Evolutionary conservation across 106 monocot genomes (phyloP).

Genomic region (Allium cepa): DNA sequence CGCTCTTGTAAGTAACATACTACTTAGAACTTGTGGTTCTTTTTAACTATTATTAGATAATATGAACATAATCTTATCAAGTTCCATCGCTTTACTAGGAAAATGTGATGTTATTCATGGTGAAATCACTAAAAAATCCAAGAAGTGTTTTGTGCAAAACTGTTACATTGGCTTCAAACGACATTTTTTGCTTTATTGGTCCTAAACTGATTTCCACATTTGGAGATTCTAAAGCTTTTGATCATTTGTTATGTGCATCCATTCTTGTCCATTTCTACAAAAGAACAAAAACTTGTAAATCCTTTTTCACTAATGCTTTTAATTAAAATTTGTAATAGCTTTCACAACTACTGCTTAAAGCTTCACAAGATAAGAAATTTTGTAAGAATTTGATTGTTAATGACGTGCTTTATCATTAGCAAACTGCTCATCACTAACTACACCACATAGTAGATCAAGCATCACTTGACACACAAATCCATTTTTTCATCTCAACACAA

Average conservation of each 20-base stretch:
- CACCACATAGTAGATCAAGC: no score
- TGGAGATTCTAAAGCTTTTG: constrained; percentile 31
- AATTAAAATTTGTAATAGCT: constrained; percentile 18
- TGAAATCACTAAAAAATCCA: constrained; percentile 77
- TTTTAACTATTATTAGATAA: background rate
- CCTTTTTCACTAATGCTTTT: background rate
- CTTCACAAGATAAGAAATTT: no score
- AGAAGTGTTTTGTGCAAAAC: constrained; percentile 85
- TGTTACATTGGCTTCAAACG: constrained; percentile 65
- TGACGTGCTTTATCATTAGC: no score
- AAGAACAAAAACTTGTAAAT: background rate
- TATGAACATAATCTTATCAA: background rate
- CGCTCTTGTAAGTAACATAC: constrained; percentile 48
- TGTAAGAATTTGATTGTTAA: no score
- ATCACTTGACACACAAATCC: no score
- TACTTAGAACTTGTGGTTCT: background rate
- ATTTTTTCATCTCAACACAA: no score
- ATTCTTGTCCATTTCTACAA: background rate
- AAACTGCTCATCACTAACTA: no score
- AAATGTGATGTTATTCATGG: constrained; percentile 45
- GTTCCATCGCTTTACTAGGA: constrained; percentile 17
- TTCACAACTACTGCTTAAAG: no score
- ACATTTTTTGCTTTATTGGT: constrained; percentile 53
- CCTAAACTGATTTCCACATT: constrained; percentile 17
- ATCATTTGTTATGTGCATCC: constrained; percentile 39